Conservation (phyloP, 345 rosid species). For the Lepidium didymum region DNA sequence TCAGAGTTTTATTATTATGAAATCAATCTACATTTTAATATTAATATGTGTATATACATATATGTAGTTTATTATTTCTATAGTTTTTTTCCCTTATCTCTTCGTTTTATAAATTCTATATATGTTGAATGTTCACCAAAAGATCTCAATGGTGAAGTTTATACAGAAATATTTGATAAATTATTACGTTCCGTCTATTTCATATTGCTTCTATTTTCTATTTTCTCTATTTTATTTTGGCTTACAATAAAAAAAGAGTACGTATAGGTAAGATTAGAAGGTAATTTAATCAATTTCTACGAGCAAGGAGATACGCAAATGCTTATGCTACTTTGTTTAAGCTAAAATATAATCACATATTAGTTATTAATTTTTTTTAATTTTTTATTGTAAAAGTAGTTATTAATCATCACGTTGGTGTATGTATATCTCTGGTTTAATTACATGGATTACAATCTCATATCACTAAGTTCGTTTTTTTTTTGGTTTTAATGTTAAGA, state of each 20-base stretch:
- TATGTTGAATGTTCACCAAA: constrained; percentile 2
- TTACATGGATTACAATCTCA: no score
- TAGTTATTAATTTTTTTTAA: no score
- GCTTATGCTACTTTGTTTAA: neutral
- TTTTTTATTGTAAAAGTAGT: no score
- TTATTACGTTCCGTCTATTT: neutral
- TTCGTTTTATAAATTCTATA: neutral
- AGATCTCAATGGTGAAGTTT: constrained; percentile 7
- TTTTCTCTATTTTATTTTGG: neutral
- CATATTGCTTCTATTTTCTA: neutral
- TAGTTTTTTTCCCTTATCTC: neutral
- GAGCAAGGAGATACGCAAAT: neutral
- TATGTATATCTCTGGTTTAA: no score
- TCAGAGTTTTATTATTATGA: neutral
- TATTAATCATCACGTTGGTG: no score
- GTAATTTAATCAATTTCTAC: neutral
- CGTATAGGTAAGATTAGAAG: neutral
- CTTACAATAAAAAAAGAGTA: neutral
- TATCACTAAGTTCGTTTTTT: no score
- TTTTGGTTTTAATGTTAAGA: no score
- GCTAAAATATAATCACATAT: neutral
- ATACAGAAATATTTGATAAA: neutral
- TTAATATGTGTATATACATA: neutral
- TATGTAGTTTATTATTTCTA: neutral
- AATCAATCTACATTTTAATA: neutral